These are phyloP conservation scores for Pleodorina starrii DNA, from an alignment of 139 green algal genomes.

Conservation along the genomic window DNA sequence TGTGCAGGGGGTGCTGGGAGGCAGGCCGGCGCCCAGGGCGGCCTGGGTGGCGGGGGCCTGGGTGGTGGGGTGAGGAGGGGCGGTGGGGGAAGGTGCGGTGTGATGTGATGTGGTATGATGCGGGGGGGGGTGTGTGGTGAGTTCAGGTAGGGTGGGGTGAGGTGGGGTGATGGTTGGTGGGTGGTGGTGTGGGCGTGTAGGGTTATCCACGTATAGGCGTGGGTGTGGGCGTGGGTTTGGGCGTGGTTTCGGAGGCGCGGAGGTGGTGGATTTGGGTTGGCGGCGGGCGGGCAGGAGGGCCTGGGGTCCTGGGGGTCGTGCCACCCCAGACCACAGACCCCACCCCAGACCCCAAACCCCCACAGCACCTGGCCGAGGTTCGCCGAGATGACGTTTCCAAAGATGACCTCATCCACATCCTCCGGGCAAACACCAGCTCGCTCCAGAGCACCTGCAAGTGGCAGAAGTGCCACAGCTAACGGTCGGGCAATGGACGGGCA, in stretches of 20 bases:
- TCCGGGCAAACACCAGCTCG: slow-evolving; percentile 34
- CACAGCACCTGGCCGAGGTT: slow-evolving; percentile 86
- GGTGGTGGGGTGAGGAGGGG: background rate
- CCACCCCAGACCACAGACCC: too few relatives aligned
- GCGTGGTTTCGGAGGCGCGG: too few relatives aligned
- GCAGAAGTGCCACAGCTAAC: too few relatives aligned
- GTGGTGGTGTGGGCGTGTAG: too few relatives aligned
- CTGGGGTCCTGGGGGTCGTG: too few relatives aligned
- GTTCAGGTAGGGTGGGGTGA: background rate
- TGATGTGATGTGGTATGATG: background rate
- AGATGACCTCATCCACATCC: slow-evolving; percentile 79
- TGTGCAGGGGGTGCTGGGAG: slow-evolving; percentile 78
- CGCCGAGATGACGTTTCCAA: slow-evolving; percentile 91
- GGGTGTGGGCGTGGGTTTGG: too few relatives aligned
- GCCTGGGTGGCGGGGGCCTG: slow-evolving; percentile 92
- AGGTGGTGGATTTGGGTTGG: too few relatives aligned
- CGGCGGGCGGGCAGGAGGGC: too few relatives aligned
- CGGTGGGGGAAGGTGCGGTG: background rate
- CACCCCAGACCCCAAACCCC: too few relatives aligned
- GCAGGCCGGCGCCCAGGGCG: slow-evolving; percentile 82
- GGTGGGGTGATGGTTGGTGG: too few relatives aligned
- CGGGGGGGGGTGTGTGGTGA: background rate
- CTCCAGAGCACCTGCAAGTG: slow-evolving; percentile 76
- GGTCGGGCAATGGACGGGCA: too few relatives aligned
- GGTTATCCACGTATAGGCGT: too few relatives aligned